Evolutionary conservation across 2,329 filamentous ascomycete species (phyloP), one percentile per base, ranked within the genome.

Genomic region (Cladosporium phlei): DNA sequence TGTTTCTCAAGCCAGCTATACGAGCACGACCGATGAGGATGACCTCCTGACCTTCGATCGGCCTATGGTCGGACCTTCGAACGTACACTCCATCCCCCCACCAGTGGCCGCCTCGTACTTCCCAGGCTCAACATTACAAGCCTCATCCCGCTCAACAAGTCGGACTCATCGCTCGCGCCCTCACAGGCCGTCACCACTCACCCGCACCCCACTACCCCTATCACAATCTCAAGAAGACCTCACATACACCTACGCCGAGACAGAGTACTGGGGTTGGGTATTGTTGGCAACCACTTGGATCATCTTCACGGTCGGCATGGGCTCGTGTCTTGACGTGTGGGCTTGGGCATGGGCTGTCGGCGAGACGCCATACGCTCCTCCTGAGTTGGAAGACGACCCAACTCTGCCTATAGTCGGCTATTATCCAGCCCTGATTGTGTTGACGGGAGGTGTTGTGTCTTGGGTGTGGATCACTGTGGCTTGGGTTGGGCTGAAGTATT

Each of bases 401-500:
- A 97, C 91, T 2, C 69, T 98, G 58, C 93, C 93, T 2, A 95
- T 98, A 60, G 87, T 94, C 9, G 93, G 94, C 8, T 98, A 98
- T 68, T 98, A 98, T 69, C 93, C 93, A 19, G 88, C 90, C 9
- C 71, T 98, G 60, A 86, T 97, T 54, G 93, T 97, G 49, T 72
- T 97, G 56, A 96, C 91, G 3, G 42, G 42, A 37, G 84, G 83
- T 38, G 87, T 98, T 21, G 96, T 98, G 87, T 89, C 90, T 14
- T 98, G 93, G 93, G 88, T 97, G 5, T 98, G 93, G 93, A 93
- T 97, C 14, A 82, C 95, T 10, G 83, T 94, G 48, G 93, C 94
- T 9, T 98, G 93, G 93, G 85, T 97, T 38, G 93, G 93, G 19
- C 97, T 98, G 91, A 98, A 98, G 66, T 97, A 97, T 67, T 98